Base-by-base conservation (phyloP, 176 grass and related monocot species). In the Aegilops speltoides region DNA sequence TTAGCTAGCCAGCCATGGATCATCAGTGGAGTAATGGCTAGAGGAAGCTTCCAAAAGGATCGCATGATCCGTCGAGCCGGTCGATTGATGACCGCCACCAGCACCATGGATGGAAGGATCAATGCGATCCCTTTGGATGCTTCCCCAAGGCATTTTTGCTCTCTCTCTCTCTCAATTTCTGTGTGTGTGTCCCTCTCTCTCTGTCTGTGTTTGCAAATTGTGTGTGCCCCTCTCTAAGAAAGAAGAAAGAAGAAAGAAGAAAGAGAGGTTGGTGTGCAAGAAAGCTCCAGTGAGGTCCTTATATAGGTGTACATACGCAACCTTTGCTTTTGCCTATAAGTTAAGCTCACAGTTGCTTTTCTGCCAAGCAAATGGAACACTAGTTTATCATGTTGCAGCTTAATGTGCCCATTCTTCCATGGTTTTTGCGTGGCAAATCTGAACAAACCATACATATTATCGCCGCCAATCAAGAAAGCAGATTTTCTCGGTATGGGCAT, bases 111-210 rank as follows among this genome's bases (percentile, higher is more conserved):
- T 59, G 40, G 60, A 87, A 78, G 82, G 91, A 93, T 93, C 91
- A 93, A 93, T 93, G 91, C 91, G 91, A 93, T 93, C 91, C 91
- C 91, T 93, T 93, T 93, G 91, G 91, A 93, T 88, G 91, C 88
- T 93, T 87, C 82, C 78, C 37, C 85, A 62, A 90, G 91, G 38
- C 91, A 93, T 87, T 85, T 78, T 63, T 79, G 77, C 23, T 73
- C 54, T 41, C 46, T 56, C 52, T 64, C 69, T 77, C 82, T 61
- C 33, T 48, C 68, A 36, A 56, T 46, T 24, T 50, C 36, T 85
- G 26, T 80, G 41, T 77, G 31, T 76, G 25, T 73, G 16, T 43
- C 3, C 77, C 60, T 81, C 82, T 62, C 25, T 48, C 68, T 33
- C 77, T 48, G 1, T 46, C 64, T 62, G 25, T 48, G 12, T 46